These are phyloP conservation scores for Neurospora intermedia DNA, from an alignment of 495 filamentous ascomycete genomes.

Conservation along the genomic window DNA sequence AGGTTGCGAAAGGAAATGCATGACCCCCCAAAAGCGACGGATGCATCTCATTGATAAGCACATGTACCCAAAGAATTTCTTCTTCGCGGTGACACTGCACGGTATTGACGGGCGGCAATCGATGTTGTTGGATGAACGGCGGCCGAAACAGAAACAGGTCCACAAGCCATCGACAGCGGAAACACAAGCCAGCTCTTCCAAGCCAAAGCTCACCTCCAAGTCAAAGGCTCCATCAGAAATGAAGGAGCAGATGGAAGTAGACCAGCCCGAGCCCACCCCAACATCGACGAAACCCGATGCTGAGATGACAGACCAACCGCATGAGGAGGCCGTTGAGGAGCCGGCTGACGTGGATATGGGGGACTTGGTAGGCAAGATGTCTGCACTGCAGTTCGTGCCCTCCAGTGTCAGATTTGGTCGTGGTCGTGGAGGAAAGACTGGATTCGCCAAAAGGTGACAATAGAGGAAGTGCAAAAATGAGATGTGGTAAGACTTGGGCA, in stretches of 20 bases:
- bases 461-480: background rate
- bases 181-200: background rate
- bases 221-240: conserved; percentile 1
- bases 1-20: conserved; percentile 77
- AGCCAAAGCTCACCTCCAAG: conserved; percentile 16
- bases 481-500: background rate
- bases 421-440: conserved; percentile 37
- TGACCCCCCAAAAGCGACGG: conserved; percentile 68
- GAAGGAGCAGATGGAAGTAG: background rate
- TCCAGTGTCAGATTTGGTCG: conserved; percentile 62
- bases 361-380: conserved; percentile 69
- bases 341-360: conserved; percentile 52
- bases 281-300: background rate
- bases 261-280: background rate
- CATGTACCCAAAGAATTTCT: conserved; percentile 83
- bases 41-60: conserved; percentile 92
- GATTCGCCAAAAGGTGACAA: conserved; percentile 29
- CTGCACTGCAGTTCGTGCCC: conserved; percentile 72
- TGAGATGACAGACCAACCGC: background rate
- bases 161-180: conserved; percentile 28
- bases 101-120: conserved; percentile 79
- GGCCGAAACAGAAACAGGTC: conserved; percentile 3
- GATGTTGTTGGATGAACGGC: conserved; percentile 48
- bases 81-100: conserved; percentile 78
- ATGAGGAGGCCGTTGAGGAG: conserved; percentile 1